Percentiles rank a stretch among this genome's conserved stretches.
Evolutionary conservation across 1,284 basidiomycete genomes (phyloP).

Genomic region (Leccinum laetum): DNA sequence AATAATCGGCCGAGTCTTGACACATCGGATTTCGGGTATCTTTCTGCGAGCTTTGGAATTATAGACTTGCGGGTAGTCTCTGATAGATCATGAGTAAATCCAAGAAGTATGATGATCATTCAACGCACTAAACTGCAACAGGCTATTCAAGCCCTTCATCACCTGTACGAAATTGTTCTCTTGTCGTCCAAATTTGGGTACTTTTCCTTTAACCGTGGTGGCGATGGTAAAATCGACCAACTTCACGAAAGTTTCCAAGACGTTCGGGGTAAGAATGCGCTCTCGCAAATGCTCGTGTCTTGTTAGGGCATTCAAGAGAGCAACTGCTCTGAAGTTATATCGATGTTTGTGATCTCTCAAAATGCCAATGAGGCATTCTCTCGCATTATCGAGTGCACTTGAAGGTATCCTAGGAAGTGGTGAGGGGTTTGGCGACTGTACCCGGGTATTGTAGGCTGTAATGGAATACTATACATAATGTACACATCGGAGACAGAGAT

Average conservation of each 20-base stretch:
- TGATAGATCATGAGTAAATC: slow-evolving; percentile 6
- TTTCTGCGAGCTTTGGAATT: slow-evolving; percentile 12
- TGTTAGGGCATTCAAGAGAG: slow-evolving; percentile 20
- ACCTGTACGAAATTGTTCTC: slow-evolving; percentile 18
- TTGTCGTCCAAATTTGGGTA: background rate
- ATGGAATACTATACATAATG: background rate
- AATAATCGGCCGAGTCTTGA: slow-evolving; percentile 22
- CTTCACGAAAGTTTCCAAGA: slow-evolving; percentile 16
- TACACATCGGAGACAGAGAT: background rate
- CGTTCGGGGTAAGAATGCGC: slow-evolving; percentile 12
- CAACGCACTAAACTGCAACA: slow-evolving; percentile 23
- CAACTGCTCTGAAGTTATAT: slow-evolving; percentile 21
- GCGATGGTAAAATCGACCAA: slow-evolving; percentile 17
- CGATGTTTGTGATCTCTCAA: slow-evolving; percentile 13
- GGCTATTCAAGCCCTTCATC: slow-evolving; percentile 23
- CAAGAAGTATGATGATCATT: background rate
- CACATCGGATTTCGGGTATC: background rate
- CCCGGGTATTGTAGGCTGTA: slow-evolving; percentile 6
- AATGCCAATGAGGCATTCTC: slow-evolving; percentile 9
- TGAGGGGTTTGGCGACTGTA: background rate
- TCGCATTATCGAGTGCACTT: slow-evolving; percentile 7
- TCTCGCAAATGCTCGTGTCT: slow-evolving; percentile 15
- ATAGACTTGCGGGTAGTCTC: slow-evolving; percentile 10
- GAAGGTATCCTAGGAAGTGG: background rate
- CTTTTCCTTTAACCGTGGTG: background rate